Evolutionary conservation across 106 monocot species (phyloP), one percentile per base, ranked within the genome.

Genomic region (Vanilla planifolia): DNA sequence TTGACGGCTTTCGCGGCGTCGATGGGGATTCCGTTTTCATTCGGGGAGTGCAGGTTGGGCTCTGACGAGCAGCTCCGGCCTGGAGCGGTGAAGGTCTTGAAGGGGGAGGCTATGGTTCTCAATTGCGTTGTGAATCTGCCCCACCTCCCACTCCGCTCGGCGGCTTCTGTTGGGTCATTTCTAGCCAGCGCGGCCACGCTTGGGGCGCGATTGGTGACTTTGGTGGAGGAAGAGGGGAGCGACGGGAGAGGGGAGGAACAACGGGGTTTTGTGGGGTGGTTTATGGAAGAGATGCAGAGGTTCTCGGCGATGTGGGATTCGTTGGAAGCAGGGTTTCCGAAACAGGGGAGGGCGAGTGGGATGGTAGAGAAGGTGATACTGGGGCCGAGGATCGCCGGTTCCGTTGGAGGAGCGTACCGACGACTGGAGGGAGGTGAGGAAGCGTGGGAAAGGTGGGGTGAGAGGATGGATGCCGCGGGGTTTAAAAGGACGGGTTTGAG

Each of bases 251-350:
- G 5, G 5, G 70, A 8, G 15, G 62, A 39, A 2, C 51, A 15
- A 2, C 50, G 35, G 6, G 64, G 32, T 2, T 79, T 79, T 23
- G 69, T 79, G 15, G 69, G 43, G 0, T 33, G 15, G 41, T 79
- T 79, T 59, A 74, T 79, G 69, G 73, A 69, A 43, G 65, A 69
- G 52, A n/a, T 79, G 65, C 60, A 69, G 43, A 45, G 73, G 21
- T 79, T 69, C 59, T 79, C 79, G n/a, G 79, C 79, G 10, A 33
- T 79, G 23, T 69, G 60, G 51, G 79, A 79, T 30, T 68, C 79
- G 8, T 40, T 79, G 13, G 79, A 79, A 55, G 73, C 79, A 5
- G 73, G 79, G 51, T 79, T 69, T 48, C 79, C 79, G 25, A 60
- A 52, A 60, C 79, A 79, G 23, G 69, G 69, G 19, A 33, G 33